These are phyloP conservation scores for Hypoxylon sp. DNA, from an alignment of 2,329 filamentous ascomycete genomes.

Conservation along the genomic window DNA sequence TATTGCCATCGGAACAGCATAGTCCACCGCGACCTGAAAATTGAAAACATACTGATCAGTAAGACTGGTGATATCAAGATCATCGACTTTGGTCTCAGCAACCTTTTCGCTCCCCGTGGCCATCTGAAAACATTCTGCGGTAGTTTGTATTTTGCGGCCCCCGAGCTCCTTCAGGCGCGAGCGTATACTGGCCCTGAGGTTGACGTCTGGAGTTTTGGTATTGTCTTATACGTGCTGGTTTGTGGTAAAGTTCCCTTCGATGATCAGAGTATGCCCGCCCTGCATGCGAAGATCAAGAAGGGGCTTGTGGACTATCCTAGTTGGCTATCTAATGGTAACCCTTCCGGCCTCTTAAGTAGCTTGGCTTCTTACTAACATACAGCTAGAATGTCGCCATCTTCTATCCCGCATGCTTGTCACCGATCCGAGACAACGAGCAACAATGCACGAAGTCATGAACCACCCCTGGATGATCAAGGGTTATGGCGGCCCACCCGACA, in stretches of 20 bases:
- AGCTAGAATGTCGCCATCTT: slow-evolving; percentile 88
- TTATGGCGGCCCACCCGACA: slow-evolving; percentile 88
- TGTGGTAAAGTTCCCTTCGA: slow-evolving; percentile 99
- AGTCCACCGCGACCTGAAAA: slow-evolving; percentile 96
- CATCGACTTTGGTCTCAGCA: slow-evolving; percentile 98
- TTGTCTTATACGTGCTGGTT: slow-evolving; percentile 95
- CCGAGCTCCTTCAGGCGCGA: slow-evolving; percentile 91
- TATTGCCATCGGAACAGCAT: slow-evolving; percentile 99
- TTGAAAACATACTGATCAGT: slow-evolving; percentile 99
- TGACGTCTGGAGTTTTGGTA: slow-evolving; percentile 98
- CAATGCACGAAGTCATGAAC: slow-evolving; percentile 90
- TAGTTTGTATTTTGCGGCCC: slow-evolving; percentile 96
- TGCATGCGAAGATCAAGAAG: slow-evolving; percentile 99
- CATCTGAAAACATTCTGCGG: slow-evolving; percentile 98
- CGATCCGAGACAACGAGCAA: slow-evolving; percentile 88
- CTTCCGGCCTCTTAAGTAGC: slow-evolving; percentile 6
- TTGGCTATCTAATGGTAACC: slow-evolving; percentile 89
- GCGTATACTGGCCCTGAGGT: slow-evolving; percentile 97
- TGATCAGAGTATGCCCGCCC: slow-evolving; percentile 97
- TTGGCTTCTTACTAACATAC: slow-evolving; percentile 55
- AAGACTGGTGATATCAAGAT: slow-evolving; percentile 99
- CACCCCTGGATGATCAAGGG: slow-evolving; percentile 98
- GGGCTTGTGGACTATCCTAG: slow-evolving; percentile 95
- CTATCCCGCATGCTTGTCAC: slow-evolving; percentile 97
- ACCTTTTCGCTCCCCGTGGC: slow-evolving; percentile 87